Evolutionary conservation across 129 eudicot genomes (phyloP), one percentile per base, ranked within the genome.

Genomic region (Calendula officinalis): DNA sequence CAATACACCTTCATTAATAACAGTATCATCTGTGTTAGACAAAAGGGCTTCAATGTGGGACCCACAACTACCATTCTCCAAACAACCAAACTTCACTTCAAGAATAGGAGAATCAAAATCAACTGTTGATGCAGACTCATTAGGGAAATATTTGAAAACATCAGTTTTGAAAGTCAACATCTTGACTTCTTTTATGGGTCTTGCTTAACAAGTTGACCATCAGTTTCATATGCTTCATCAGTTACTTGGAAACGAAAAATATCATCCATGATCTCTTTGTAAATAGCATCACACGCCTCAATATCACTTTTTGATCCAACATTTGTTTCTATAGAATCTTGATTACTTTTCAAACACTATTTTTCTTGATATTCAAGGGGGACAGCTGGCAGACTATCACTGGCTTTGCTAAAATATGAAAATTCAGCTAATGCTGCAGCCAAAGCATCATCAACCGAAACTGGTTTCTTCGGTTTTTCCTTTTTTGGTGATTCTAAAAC

Each of bases 371-470:
- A 66, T 65, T 64, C 61, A 39, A 37, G 53, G 46, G 70, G 71
- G 38, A 39, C 33, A 64, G 16, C 44, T n/a, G 54, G n/a, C 15
- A 12, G 40, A 55, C 36, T 39, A 13, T 72, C 36, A 16, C 8
- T 13, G 42, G 49, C 17, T 56, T 30, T 38, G 34, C 86, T 56
- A 42, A 81, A 72, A 14, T 81, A 64, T 33, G 88, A 75, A 45
- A 94, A 86, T 35, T 89, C 95, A 60, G 87, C 83, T 53, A 88
- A 79, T 66, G 99, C 95, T 30, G 89, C 84, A 72, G 99, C 95
- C 69, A 88, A 67, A 38, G 89, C 95, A 41, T 83, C 90, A 75
- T 94, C 92, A 51, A 88, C 68, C 12, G 95, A 88, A 69, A 84
- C 37, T 2, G 80, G 9, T 51, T 73, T 73, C 81, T 79, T 86